A percentile compares a stretch with the other conserved stretches of the same genome.
Conservation (phyloP, 73 alveolate species). For the Breviolum minutum region DNA sequence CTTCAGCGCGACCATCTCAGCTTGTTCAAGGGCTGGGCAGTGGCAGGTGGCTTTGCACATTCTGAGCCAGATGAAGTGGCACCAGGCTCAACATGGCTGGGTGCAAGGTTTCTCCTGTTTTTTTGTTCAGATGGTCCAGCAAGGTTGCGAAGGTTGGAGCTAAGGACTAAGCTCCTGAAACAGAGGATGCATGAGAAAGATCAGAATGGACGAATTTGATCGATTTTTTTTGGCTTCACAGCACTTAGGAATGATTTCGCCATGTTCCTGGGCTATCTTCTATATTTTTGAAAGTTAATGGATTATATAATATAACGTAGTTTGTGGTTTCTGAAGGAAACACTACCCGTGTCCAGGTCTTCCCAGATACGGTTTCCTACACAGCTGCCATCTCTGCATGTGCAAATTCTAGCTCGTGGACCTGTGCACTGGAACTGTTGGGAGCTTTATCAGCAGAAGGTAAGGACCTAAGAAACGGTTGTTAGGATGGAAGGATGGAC, state of each 20-base stretch:
- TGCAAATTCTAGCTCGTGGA: neutral
- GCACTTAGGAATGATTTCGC: too few species aligned
- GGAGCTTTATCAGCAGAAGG: neutral
- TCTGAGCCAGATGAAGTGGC: neutral
- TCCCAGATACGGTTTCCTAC: neutral
- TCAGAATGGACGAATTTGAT: too few species aligned
- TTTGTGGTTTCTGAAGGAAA: too few species aligned
- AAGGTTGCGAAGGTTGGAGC: too few species aligned
- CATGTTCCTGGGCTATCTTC: too few species aligned
- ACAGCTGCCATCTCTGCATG: conserved; percentile 34
- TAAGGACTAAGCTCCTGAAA: too few species aligned
- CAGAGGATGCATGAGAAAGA: too few species aligned
- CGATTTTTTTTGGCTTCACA: too few species aligned
- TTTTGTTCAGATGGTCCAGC: neutral
- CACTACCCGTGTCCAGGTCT: neutral
- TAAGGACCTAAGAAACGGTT: neutral
- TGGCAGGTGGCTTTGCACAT: conserved; percentile 17
- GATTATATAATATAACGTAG: too few species aligned
- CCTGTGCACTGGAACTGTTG: neutral
- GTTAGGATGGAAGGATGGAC: neutral
- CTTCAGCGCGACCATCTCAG: conserved; percentile 50
- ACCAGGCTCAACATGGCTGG: neutral
- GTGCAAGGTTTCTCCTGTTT: neutral
- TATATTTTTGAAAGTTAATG: too few species aligned
- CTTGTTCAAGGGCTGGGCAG: conserved; percentile 13